phyloP scores from a whole-genome alignment of 768 basidiomycete species.

The Pisolithus sp. region DNA sequence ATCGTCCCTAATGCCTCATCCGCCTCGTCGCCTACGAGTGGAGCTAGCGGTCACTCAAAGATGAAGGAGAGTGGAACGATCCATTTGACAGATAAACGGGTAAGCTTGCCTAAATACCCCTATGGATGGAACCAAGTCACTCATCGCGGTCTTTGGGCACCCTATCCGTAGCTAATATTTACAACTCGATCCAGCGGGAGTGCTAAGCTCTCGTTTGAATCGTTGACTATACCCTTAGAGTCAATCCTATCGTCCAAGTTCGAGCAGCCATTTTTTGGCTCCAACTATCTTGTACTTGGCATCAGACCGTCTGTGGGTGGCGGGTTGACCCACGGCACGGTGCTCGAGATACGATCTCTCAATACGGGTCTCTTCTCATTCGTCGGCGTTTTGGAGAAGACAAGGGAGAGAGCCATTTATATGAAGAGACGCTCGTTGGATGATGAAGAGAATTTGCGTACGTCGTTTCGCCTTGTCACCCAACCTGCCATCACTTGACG shows the following conservation, averaged over 20 bases:
- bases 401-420: conserved; percentile 66
- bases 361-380: conserved; percentile 70
- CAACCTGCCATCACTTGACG: neutral
- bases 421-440: conserved; percentile 54
- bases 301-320: conserved; percentile 62
- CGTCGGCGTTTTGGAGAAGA: conserved; percentile 66
- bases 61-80: conserved; percentile 53
- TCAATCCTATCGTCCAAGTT: conserved; percentile 64
- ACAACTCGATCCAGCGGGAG: conserved; percentile 29
- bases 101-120: conserved; percentile 26
- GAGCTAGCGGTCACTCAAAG: conserved; percentile 49
- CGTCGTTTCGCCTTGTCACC: conserved; percentile 8
- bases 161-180: conserved; percentile 53
- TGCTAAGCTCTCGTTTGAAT: conserved; percentile 28
- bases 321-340: conserved; percentile 59
- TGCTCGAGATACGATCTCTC: conserved; percentile 60
- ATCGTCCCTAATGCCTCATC: conserved; percentile 50
- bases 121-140: too few species aligned
- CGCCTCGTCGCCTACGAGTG: conserved; percentile 34
- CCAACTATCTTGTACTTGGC: conserved; percentile 62
- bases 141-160: neutral
- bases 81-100: conserved; percentile 69
- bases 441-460: conserved; percentile 28
- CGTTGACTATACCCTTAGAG: conserved; percentile 51
- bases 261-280: conserved; percentile 67